Base-by-base conservation (phyloP, 1,139 yeast genomes). In the Scheffersomyces stambukii region DNA sequence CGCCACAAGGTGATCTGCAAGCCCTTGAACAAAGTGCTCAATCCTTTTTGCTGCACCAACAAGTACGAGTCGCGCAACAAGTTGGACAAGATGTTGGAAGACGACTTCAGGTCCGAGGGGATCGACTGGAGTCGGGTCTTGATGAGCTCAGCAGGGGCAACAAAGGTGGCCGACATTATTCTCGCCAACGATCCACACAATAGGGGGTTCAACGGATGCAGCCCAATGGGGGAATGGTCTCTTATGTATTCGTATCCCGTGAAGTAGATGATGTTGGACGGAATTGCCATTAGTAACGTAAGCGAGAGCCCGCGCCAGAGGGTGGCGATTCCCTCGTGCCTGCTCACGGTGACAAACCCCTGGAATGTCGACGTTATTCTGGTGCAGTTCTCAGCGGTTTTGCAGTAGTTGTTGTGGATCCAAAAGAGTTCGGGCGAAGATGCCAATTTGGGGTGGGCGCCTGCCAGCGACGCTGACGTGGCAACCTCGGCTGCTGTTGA, bases 211-310 rank as follows among this genome's bases (percentile, higher is more conserved):
- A 83, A 35, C 19, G 63, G 53, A 18, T 60, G 65, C 10, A 62
- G 45, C 11, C 54, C 48, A 12, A 85, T 47, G 0, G 91, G 89
- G 1, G 91, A 80, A 16, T 65, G 63, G 45, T 86, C 96, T 41
- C 95, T 60, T 26, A 89, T 62, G 37, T 81, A 74, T 45, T 91
- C 99, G 51, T 91, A 91, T 0, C 97, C 96, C 3, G 95, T 83
- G 57, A 88, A 91, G 51, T 91, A 93, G 6, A 91, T 91, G 33
- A 91, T 84, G 46, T 89, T 91, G 1, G 96, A 75, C 1, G 99
- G 99, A 0, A 89, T 64, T 0, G 96, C 86, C 95, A 91, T 93
- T 13, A 86, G 41, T 16, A 91, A 58, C 0, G 95, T 86, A 16
- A 91, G 56, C 0, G 93, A 75, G 19, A 93, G 69, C 0, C 98